Evolutionary conservation across 2,329 filamentous ascomycete genomes (phyloP), one percentile per base, ranked within the genome.

Genomic region (Colletotrichum somersetense): DNA sequence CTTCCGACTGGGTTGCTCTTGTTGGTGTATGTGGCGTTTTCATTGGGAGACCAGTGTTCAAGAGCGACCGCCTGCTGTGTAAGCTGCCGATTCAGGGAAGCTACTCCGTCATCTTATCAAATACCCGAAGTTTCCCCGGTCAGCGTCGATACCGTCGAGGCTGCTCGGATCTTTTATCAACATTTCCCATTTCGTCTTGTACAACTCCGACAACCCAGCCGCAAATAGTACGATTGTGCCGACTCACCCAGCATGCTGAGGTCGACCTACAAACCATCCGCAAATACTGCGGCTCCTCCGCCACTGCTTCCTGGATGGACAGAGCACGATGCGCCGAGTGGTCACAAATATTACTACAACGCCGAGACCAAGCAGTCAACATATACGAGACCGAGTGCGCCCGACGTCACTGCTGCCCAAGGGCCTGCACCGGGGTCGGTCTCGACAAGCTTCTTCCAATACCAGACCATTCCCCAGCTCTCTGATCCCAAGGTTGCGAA

Each of bases 271-370:
- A 90, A 89, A 72, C 86, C 90, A 30, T 87, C 88, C 12, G 77
- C 83, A 58, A 79, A 81, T 67, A 72, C 83, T 10, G 77, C 75
- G 1, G 75, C 76, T 23, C 79, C 83, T 48, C 85, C 89, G 57
- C 89, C 93, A 46, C 85, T 98, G 0, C 92, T 91, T 38, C 86
- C 91, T 55, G 95, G 94, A 74, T 98, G 95, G 95, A 94, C 93
- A n/a, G 93, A 97, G 81, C 95, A 98, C 83, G 95, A 91, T 82
- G 94, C 95, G 64, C 95, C 95, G 7, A 92, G 92, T 62, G 94
- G 94, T 5, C 95, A 97, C 81, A 87, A 88, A 38, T 98, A 97
- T 84, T 98, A 95, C 82, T 96, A 97, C 84, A 92, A 97, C 83
- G 86, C 91, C 57, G 85, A 88, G 67, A 96, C 93, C 1, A 94